Percentiles rank a stretch among this genome's conserved stretches.
Evolutionary conservation across 2,329 filamentous ascomycete species (phyloP).

Genomic region (Mycosphaerelloides madeirae): DNA sequence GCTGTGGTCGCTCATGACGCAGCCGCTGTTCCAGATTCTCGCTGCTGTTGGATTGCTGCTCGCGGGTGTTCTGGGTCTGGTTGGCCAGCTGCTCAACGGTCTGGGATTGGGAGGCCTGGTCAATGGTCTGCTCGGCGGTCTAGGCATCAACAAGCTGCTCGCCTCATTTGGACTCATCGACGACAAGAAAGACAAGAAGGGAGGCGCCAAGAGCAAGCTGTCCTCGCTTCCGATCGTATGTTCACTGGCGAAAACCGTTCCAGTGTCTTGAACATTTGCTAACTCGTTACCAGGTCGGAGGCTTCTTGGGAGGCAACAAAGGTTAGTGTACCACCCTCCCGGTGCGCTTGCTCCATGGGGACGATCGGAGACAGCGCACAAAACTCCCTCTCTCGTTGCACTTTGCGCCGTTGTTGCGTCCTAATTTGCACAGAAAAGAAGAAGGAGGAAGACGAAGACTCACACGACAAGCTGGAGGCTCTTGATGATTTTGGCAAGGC

Average conservation of each 20-base stretch:
- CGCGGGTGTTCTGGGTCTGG: conserved; percentile 75
- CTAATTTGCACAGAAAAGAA: no score
- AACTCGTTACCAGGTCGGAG: no score
- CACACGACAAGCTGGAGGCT: no score
- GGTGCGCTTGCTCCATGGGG: no score
- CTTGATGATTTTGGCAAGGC: no score
- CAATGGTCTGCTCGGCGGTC: conserved; percentile 69
- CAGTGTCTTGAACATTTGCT: no score
- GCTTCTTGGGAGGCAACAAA: conserved; percentile 43
- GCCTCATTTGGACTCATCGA: conserved; percentile 63
- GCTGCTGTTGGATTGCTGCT: conserved; percentile 81
- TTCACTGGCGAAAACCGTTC: no score
- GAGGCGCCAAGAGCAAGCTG: conserved; percentile 28
- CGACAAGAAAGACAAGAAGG: conserved; percentile 49
- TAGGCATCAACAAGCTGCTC: conserved; percentile 72
- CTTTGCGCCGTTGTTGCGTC: no score
- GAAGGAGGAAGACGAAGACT: no score
- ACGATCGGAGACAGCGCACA: no score
- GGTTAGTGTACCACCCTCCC: conserved; percentile 19
- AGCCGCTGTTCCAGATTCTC: conserved; percentile 89
- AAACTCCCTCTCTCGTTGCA: no score
- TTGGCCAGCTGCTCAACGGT: conserved; percentile 73
- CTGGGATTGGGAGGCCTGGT: conserved; percentile 78
- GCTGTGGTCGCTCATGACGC: conserved; percentile 74
- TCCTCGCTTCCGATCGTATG: conserved; percentile 42